A percentile compares a stretch with the other conserved stretches of the same genome.
Evolutionary conservation across 2,329 filamentous ascomycete species (phyloP).

Genomic region (Diplocarpon rosae): DNA sequence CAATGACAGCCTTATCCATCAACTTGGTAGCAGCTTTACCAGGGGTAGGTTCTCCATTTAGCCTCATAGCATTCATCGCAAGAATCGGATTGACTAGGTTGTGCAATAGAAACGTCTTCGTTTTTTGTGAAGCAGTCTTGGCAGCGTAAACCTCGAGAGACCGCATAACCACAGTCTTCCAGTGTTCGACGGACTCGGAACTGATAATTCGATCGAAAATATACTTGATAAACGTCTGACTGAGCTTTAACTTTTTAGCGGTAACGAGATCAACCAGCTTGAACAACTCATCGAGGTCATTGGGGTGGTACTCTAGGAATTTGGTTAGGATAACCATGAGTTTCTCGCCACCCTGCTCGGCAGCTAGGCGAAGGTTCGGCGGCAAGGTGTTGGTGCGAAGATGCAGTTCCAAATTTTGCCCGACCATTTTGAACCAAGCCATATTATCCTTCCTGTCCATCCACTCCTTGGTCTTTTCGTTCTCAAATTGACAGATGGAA

Average conservation of each 20-base stretch:
- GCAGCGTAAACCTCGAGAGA: constrained; percentile 81
- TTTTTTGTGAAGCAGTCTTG: constrained; percentile 70
- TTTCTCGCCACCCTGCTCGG: constrained; percentile 81
- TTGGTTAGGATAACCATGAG: constrained; percentile 76
- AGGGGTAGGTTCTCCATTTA: constrained; percentile 49
- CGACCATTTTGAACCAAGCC: constrained; percentile 51
- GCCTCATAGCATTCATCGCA: constrained; percentile 87
- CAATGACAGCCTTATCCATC: constrained; percentile 78
- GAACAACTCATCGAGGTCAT: constrained; percentile 75
- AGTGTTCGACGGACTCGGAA: constrained; percentile 75
- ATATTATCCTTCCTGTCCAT: constrained; percentile 55
- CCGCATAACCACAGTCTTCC: constrained; percentile 69
- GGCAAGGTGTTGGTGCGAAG: constrained; percentile 61
- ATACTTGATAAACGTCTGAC: constrained; percentile 65
- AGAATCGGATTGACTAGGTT: constrained; percentile 93
- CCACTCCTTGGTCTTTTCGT: constrained; percentile 52
- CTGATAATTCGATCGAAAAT: constrained; percentile 79
- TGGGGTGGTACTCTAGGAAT: constrained; percentile 62
- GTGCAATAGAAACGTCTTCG: constrained; percentile 85
- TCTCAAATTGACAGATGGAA: constrained; percentile 57
- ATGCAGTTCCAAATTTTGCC: constrained; percentile 68
- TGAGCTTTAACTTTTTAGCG: constrained; percentile 67
- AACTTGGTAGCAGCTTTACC: constrained; percentile 52
- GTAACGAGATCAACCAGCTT: constrained; percentile 76
- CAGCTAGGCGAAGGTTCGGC: constrained; percentile 64